Conservation (phyloP, 2,329 filamentous ascomycete species). For the Colletotrichum abscissum region DNA sequence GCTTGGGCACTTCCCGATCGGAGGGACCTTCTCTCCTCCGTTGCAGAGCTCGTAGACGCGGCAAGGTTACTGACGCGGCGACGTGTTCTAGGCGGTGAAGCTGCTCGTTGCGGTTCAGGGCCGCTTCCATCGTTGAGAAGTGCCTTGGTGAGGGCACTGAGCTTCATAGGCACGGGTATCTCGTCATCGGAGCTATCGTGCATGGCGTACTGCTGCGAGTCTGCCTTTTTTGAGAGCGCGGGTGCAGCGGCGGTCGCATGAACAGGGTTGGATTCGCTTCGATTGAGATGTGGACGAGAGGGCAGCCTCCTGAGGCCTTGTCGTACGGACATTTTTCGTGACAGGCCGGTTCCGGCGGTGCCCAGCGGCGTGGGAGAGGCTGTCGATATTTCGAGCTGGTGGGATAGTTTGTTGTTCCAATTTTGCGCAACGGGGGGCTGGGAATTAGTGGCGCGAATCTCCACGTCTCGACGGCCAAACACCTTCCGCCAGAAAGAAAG, state of each 20-base stretch:
- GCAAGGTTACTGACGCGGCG: conserved; percentile 61
- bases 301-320: conserved; percentile 64
- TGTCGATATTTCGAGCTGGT: conserved; percentile 49
- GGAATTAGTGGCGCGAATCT: conserved; percentile 24
- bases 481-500: conserved; percentile 15
- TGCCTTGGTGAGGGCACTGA: conserved; percentile 92
- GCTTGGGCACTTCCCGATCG: conserved; percentile 61
- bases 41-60: conserved; percentile 53
- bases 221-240: conserved; percentile 43
- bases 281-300: conserved; percentile 57
- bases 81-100: conserved; percentile 60
- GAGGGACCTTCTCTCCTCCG: conserved; percentile 57
- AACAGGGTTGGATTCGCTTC: conserved; percentile 58
- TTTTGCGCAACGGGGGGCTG: conserved; percentile 3
- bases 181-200: conserved; percentile 96
- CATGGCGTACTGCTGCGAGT: conserved; percentile 61
- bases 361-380: conserved; percentile 67
- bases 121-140: conserved; percentile 75
- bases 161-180: conserved; percentile 89
- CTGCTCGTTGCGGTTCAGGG: conserved; percentile 54
- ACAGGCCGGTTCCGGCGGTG: conserved; percentile 55
- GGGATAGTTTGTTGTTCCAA: conserved; percentile 24
- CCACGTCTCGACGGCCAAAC: conserved; percentile 22
- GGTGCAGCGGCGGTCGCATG: conserved; percentile 39
- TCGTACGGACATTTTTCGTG: conserved; percentile 66